Percentiles rank a stretch among this genome's conserved stretches.
Conservation (phyloP, 139 green algal species). For the Ostreobium quekettii region DNA sequence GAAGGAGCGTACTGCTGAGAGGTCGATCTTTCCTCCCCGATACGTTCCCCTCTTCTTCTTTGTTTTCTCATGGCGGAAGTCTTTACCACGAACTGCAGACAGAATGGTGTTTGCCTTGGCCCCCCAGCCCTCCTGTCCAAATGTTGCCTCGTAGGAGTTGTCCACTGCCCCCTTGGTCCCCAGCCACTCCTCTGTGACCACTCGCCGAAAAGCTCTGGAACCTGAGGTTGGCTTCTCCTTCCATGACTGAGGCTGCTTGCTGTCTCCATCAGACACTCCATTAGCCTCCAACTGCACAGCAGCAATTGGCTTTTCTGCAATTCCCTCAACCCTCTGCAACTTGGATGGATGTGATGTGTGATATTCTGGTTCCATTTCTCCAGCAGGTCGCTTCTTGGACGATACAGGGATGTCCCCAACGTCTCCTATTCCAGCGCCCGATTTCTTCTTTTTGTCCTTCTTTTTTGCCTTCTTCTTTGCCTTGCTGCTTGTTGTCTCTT, state of each 20-base stretch:
- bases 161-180: constrained; percentile 24
- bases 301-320: neutral
- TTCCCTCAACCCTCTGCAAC: neutral
- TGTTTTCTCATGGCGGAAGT: constrained; percentile 98
- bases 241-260: neutral
- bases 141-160: constrained; percentile 53
- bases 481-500: neutral
- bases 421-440: neutral
- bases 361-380: neutral
- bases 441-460: neutral
- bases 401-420: too few species aligned
- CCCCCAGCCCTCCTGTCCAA: constrained; percentile 76
- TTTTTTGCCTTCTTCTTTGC: neutral
- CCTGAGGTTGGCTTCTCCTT: constrained; percentile 2
- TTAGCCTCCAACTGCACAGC: neutral
- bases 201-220: constrained; percentile 7
- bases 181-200: constrained; percentile 11
- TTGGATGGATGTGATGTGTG: neutral
- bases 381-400: neutral
- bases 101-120: constrained; percentile 86
- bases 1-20: constrained; percentile 58
- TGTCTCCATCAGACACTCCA: neutral
- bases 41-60: constrained; percentile 98
- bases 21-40: constrained; percentile 80
- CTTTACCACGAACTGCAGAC: constrained; percentile 49